Evolutionary conservation across 805 yeast genomes (phyloP).

Genomic region (Metschnikowia anglica): DNA sequence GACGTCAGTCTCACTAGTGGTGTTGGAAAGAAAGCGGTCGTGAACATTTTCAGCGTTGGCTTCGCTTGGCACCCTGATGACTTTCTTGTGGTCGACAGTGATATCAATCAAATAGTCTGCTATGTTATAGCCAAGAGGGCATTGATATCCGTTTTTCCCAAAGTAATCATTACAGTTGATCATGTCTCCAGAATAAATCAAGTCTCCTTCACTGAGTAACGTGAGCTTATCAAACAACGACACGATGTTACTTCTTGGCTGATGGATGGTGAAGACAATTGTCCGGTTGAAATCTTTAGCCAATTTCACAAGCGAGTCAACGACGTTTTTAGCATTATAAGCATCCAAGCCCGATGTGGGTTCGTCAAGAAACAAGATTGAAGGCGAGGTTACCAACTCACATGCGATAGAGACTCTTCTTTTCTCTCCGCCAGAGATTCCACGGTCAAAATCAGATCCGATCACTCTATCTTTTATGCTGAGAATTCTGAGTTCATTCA

Average conservation of each 20-base stretch:
- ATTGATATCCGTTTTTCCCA: constrained; percentile 66
- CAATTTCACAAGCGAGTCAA: constrained; percentile 77
- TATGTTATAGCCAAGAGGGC: constrained; percentile 88
- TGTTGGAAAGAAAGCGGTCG: constrained; percentile 26
- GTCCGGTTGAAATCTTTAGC: constrained; percentile 84
- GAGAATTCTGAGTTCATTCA: constrained; percentile 79
- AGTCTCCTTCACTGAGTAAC: constrained; percentile 77
- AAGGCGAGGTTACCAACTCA: constrained; percentile 86
- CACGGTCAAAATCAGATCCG: constrained; percentile 87
- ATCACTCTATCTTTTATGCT: constrained; percentile 81
- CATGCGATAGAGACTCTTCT: constrained; percentile 92
- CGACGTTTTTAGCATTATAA: constrained; percentile 86
- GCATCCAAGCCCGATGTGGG: constrained; percentile 97
- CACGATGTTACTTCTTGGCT: constrained; percentile 94
- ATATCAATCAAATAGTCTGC: constrained; percentile 93
- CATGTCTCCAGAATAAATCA: constrained; percentile 88
- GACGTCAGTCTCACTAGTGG: constrained; percentile 47
- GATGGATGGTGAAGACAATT: constrained; percentile 90
- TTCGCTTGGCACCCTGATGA: constrained; percentile 22
- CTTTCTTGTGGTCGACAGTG: constrained; percentile 61
- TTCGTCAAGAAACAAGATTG: constrained; percentile 80
- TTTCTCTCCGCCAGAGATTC: constrained; percentile 92
- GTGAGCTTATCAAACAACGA: constrained; percentile 82
- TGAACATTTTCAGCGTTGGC: constrained; percentile 28
- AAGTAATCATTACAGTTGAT: constrained; percentile 73